A percentile compares a stretch with the other conserved stretches of the same genome.
These are phyloP conservation scores for Pueraria montana DNA, from an alignment of 306 rosid genomes.

Conservation along the genomic window DNA sequence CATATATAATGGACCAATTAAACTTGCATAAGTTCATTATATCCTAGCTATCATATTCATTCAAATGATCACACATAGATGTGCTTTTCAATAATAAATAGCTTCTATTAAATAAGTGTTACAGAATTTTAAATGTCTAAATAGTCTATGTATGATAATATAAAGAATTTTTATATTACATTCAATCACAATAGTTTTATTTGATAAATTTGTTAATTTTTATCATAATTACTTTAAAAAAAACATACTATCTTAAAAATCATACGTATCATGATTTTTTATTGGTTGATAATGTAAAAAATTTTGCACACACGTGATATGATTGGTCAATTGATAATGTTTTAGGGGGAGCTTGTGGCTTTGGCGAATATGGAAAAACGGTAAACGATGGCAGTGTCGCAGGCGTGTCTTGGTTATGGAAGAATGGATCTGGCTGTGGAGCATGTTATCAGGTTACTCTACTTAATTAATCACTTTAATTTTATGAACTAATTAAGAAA, in stretches of 20 bases:
- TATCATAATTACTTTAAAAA: background rate
- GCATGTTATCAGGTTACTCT: constrained; percentile 83
- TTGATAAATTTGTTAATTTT: background rate
- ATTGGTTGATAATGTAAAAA: background rate
- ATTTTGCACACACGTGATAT: background rate
- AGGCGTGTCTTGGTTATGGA: constrained; percentile 80
- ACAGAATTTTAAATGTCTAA: background rate
- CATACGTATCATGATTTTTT: background rate
- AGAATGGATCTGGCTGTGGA: constrained; percentile 93
- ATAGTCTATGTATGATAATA: background rate
- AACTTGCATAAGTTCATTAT: background rate
- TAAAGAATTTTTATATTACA: background rate
- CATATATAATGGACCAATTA: background rate
- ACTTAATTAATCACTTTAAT: background rate
- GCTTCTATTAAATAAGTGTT: background rate
- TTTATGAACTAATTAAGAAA: background rate
- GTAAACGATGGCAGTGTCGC: constrained; percentile 80
- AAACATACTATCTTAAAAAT: no score
- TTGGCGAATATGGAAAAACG: constrained; percentile 78
- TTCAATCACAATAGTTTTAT: background rate
- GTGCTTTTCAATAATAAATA: background rate
- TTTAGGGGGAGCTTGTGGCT: constrained; percentile 96
- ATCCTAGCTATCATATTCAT: background rate
- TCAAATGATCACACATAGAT: background rate
- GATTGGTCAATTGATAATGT: constrained; percentile 15